These are phyloP conservation scores for Mariannaea sp. DNA, from an alignment of 2,329 filamentous ascomycete species.

Conservation along the genomic window DNA sequence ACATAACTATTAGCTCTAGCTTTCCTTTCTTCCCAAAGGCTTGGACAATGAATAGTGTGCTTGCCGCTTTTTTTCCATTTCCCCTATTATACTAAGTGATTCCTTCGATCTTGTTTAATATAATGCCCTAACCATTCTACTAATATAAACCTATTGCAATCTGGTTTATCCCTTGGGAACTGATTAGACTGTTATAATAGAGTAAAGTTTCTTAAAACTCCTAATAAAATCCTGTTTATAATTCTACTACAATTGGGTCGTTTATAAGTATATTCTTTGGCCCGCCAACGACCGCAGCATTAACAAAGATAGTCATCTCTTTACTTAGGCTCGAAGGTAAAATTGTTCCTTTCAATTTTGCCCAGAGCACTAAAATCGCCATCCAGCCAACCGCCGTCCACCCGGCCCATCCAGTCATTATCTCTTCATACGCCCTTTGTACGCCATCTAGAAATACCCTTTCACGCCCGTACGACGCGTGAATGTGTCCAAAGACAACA, in stretches of 20 bases:
- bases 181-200: too few species aligned
- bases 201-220: too few species aligned
- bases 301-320: constrained; percentile 14
- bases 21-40: too few species aligned
- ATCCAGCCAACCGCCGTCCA: constrained; percentile 27
- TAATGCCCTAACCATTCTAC: too few species aligned
- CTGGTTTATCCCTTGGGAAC: too few species aligned
- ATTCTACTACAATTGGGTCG: constrained; percentile 11
- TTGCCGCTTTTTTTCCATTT: too few species aligned
- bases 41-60: too few species aligned
- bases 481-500: constrained; percentile 35
- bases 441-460: constrained; percentile 26
- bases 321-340: neutral
- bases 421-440: constrained; percentile 25
- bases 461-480: constrained; percentile 31
- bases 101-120: too few species aligned
- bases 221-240: too few species aligned
- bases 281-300: constrained; percentile 23
- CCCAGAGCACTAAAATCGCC: constrained; percentile 21
- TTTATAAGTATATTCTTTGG: constrained; percentile 15
- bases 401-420: constrained; percentile 28
- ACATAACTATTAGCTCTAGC: too few species aligned
- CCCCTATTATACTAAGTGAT: too few species aligned
- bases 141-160: too few species aligned
- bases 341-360: constrained; percentile 1